Conservation (phyloP, 2,329 filamentous ascomycete genomes). For the Aspergillus brunneoviolaceus region DNA sequence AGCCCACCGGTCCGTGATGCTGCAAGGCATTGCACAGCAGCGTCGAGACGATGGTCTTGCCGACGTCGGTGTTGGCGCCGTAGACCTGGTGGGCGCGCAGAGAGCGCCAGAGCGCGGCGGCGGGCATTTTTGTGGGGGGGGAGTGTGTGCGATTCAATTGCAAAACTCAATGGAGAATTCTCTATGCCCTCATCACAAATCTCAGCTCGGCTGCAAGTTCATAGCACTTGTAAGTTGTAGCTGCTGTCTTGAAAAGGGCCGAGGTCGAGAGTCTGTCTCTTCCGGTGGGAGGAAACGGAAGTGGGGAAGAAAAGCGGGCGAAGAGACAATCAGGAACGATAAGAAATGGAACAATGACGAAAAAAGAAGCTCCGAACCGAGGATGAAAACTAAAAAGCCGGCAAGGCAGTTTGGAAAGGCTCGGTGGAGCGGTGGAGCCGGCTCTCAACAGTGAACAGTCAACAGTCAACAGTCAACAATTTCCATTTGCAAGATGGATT, state of each 20-base stretch:
- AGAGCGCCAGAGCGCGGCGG: constrained; percentile 64
- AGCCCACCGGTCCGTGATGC: constrained; percentile 53
- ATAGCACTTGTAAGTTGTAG: no score
- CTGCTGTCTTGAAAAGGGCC: neutral
- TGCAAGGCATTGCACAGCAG: constrained; percentile 65
- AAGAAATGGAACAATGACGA: neutral
- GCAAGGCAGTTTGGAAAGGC: no score
- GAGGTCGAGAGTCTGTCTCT: neutral
- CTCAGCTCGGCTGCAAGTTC: no score
- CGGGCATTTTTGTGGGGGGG: neutral
- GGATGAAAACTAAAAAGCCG: neutral
- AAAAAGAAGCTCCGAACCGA: neutral
- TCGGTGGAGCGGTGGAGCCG: neutral
- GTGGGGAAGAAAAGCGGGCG: neutral
- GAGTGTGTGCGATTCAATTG: neutral
- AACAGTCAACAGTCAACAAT: neutral
- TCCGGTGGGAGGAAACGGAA: neutral
- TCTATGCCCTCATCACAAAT: neutral
- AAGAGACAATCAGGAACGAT: neutral
- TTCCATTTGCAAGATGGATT: neutral
- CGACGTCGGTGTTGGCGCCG: constrained; percentile 80
- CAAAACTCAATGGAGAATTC: neutral
- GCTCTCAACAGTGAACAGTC: neutral
- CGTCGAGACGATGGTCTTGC: constrained; percentile 79
- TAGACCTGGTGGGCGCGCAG: constrained; percentile 73